Conservation (phyloP, 2,329 filamentous ascomycete species). For the Trichoderma asperellum region DNA sequence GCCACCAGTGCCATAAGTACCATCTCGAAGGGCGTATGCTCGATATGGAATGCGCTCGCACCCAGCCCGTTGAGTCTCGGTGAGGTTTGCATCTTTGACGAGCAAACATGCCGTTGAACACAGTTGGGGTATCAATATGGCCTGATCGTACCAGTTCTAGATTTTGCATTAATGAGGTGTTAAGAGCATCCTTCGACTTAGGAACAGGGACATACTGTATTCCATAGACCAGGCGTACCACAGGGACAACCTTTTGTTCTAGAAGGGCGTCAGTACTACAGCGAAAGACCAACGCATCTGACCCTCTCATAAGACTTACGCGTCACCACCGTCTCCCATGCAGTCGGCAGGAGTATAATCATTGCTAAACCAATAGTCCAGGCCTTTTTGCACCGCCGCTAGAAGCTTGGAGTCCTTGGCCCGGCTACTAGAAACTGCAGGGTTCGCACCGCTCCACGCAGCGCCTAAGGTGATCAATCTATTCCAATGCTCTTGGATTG, state of each 20-base stretch:
- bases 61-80: constrained; percentile 29
- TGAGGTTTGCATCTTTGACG: constrained; percentile 31
- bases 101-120: constrained; percentile 33
- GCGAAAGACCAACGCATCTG: background rate
- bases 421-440: constrained; percentile 30
- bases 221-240: constrained; percentile 34
- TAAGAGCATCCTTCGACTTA: background rate
- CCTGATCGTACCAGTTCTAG: constrained; percentile 36
- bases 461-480: constrained; percentile 33
- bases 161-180: background rate
- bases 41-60: constrained; percentile 33
- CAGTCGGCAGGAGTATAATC: constrained; percentile 33
- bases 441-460: constrained; percentile 35
- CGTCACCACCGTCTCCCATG: constrained; percentile 33
- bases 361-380: constrained; percentile 36
- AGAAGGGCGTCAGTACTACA: background rate
- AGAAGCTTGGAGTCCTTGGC: constrained; percentile 28
- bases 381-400: constrained; percentile 30
- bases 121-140: constrained; percentile 34
- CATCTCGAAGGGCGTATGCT: constrained; percentile 33
- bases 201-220: constrained; percentile 26
- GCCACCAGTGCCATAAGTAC: constrained; percentile 31
- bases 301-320: constrained; percentile 16
- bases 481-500: constrained; percentile 35
- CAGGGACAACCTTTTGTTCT: constrained; percentile 29